Base-by-base conservation (phyloP, 2,329 filamentous ascomycete species). In the Sclerotinia subarctica region DNA sequence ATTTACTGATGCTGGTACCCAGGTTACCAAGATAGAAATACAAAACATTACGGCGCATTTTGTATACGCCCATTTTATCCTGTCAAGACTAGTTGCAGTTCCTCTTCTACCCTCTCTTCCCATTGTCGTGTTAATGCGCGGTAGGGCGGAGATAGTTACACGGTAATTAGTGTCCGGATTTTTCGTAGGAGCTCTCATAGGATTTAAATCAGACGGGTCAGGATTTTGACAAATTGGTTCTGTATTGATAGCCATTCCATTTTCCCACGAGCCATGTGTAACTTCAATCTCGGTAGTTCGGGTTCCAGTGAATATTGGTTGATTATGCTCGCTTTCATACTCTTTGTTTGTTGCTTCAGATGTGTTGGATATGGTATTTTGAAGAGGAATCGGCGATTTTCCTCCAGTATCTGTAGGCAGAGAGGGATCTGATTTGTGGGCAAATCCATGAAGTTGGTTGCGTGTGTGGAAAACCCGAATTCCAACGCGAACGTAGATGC, bases 1-100 rank as follows among this genome's bases (percentile, higher is more conserved):
- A 76, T 95, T 95, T 66, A 89, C 83, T 44, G 88, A 90, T 2
- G 90, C 92, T 1, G 86, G 92, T 65, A 94, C 86, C 89, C 89
- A 92, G 2, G 90, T 91, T 44, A 92, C 84, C 47, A 91, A 81
- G 52, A 92, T 83, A 0, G 88, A 89, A 0, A 87, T 83, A 76
- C 91, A 91, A 81, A 92, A 91, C 5, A 92, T 82, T 53, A 91
- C 81, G 0, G 89, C 85, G 64, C 87, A 89, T 73, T 89, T 89
- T 63, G 88, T 86, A 75, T 92, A 92, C 1, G 85, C 84, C 86
- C 86, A 89, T 1, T 88, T 86, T 5, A 88, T 87, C 57, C 84
- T 89, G 75, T 85, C 88, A 29, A 86, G 70, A 4, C 46, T 57
- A 35, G 8, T 64, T 17, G 42, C 32, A 13, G 32, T 21, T 24